Base-by-base conservation (phyloP, 2,329 filamentous ascomycete species). In the Cercospora nicotianae region DNA sequence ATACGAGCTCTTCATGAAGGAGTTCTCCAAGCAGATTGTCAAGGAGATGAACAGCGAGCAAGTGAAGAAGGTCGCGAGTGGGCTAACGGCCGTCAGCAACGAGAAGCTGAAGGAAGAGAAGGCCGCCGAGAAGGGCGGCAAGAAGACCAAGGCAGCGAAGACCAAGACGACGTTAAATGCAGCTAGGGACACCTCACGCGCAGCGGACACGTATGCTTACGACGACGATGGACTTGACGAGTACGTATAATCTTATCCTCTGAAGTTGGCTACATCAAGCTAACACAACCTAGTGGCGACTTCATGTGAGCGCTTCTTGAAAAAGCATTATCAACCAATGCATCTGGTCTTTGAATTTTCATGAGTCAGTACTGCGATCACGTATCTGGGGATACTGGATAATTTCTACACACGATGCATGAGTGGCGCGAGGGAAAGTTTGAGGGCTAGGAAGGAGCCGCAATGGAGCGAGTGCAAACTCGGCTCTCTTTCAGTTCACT, bases 21-120 rank as follows among this genome's bases (percentile, higher is more conserved):
- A 98, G 77, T 95, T 99, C 77, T 82, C 87, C 72, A 97, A 96
- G 85, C 89, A 92, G 77, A 87, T 98, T 55, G 88, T 90, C 75
- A 94, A 93, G 82, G 94, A 97, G 30, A 82, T 99, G 73, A 89
- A 91, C 13, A 96, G 92, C 78, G 90, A 95, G 66, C 93, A 98
- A 83, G 94, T 98, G 82, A 97, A 98, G 87, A 98, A 98, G 86
- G 88, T 97, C 72, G 88, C 93, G 12, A 96, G 91, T 80, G 87
- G 87, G 5, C 82, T 99, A 76, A 97, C 94, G n/a, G 90, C 93
- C 5, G 86, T 97, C 66, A 87, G 92, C 79, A 99, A 99, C 79
- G 95, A 98, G 87, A 97, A 96, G 87, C 90, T 98, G 90, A 96
- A 93, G 85, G 94, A 97, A 81, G 95, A 99, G 87, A 97, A 98